Percentiles rank a stretch among this genome's conserved stretches.
phyloP scores from a whole-genome alignment of 2,329 filamentous ascomycete genomes.

The Hirsutella thompsonii region DNA sequence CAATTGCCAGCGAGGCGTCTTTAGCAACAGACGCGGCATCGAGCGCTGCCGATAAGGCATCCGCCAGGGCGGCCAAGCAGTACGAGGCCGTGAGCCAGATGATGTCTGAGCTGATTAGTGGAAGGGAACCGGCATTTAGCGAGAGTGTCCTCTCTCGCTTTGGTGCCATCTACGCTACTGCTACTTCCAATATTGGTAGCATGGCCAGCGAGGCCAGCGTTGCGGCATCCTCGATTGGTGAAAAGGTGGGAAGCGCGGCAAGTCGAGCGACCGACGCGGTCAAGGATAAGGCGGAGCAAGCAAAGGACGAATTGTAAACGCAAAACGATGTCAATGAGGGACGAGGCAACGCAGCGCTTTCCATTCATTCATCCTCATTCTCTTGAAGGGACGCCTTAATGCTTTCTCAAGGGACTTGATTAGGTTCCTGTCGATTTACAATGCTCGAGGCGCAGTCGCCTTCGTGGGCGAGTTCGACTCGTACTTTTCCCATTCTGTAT shows the following conservation, averaged over 20 bases:
- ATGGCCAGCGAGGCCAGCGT: constrained; percentile 20
- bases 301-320: constrained; percentile 29
- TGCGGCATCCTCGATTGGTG: constrained; percentile 19
- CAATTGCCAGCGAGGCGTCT: constrained; percentile 23
- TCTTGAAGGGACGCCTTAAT: too few species aligned
- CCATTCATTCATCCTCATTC: neutral
- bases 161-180: constrained; percentile 58
- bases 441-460: too few species aligned
- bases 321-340: neutral
- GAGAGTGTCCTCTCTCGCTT: constrained; percentile 67
- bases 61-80: constrained; percentile 46
- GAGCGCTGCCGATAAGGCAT: constrained; percentile 36
- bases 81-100: constrained; percentile 59
- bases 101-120: constrained; percentile 62
- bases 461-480: too few species aligned
- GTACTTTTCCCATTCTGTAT: too few species aligned
- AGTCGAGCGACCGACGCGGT: constrained; percentile 28
- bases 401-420: too few species aligned
- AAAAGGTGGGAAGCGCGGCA: constrained; percentile 23
- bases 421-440: too few species aligned
- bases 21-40: constrained; percentile 38
- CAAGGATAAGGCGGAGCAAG: constrained; percentile 22
- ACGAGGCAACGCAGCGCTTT: neutral
- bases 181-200: constrained; percentile 39
- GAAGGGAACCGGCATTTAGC: constrained; percentile 69